Base-by-base conservation (phyloP, 768 basidiomycete species). In the Saitozyma podzolica region DNA sequence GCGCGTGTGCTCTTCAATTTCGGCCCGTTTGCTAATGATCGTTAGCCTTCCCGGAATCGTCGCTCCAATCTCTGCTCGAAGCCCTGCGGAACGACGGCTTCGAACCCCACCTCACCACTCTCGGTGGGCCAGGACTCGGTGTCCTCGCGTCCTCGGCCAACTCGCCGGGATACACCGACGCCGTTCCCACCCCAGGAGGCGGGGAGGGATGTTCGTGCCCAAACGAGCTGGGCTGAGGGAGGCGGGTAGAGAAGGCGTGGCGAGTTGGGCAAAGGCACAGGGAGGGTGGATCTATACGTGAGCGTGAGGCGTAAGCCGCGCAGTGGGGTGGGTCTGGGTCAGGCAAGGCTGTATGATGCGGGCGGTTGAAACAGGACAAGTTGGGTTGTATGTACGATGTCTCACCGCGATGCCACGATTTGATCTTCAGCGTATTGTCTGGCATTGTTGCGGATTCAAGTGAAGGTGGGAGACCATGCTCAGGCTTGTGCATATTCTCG, bases 121-220 rank as follows among this genome's bases (percentile, higher is more conserved):
- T 99, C 54, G 96, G 96, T 14, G 96, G 96, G 59, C 88, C 87
- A 68, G 95, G 95, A 9, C 84, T 95, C 16, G 95, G 95, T 63
- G 85, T 99, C 40, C 68, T 70, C 41, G 39, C 37, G 8, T 13
- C 61, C 2, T 19, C 45, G 13, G 9, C 29, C 9, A 19, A 11
- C 13, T 52, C 51, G 16, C 29, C 29, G 5, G 29, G 29, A 29
- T 29, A 29, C 29, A 52, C 51, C 39, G 51, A 52, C 39, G 39
- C 17, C 13, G 51, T 52, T 2, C 51, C 13, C 39, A 29, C 11
- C 16, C 11, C 16, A 10, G 51, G 19, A 13, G 16, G 13, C 49
- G 70, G 66, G 8, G 65, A 69, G 40, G 66, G 9, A 67, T 70
- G 67, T 58, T 65, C 40, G 51, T 72, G 16, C 74, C 74, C 13